A percentile compares a stretch with the other conserved stretches of the same genome.
phyloP scores from a whole-genome alignment of 495 filamentous ascomycete species.

The Lophium mytilinum region DNA sequence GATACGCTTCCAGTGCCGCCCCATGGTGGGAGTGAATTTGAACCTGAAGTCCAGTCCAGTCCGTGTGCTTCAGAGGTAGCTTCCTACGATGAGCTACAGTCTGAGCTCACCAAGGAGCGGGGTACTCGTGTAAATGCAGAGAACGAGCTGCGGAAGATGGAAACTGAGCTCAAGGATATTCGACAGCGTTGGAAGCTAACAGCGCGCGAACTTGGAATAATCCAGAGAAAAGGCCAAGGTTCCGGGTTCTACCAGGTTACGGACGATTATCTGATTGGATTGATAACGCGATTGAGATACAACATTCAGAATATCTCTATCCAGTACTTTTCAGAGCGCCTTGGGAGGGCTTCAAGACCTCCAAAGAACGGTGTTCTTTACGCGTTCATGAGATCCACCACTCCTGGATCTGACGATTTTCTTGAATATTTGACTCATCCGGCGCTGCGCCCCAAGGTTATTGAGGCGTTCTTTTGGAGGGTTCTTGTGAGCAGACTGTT shows the following conservation, averaged over 20 bases:
- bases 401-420: no score
- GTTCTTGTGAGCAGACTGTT: background rate
- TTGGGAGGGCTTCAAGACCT: no score
- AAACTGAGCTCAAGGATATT: background rate
- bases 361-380: no score
- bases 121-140: background rate
- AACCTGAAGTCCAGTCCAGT: background rate
- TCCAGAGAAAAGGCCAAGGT: background rate
- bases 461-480: background rate
- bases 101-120: background rate
- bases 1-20: background rate
- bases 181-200: background rate
- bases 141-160: background rate
- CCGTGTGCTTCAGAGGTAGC: background rate
- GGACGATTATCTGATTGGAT: background rate
- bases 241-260: background rate
- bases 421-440: background rate
- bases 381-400: no score
- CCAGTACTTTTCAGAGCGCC: background rate
- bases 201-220: background rate
- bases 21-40: background rate
- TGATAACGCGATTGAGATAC: background rate
- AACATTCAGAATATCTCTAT: background rate
- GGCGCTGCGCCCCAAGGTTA: background rate
- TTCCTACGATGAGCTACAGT: background rate